These are phyloP conservation scores for Suillus luteus DNA, from an alignment of 768 basidiomycete species.

Conservation along the genomic window DNA sequence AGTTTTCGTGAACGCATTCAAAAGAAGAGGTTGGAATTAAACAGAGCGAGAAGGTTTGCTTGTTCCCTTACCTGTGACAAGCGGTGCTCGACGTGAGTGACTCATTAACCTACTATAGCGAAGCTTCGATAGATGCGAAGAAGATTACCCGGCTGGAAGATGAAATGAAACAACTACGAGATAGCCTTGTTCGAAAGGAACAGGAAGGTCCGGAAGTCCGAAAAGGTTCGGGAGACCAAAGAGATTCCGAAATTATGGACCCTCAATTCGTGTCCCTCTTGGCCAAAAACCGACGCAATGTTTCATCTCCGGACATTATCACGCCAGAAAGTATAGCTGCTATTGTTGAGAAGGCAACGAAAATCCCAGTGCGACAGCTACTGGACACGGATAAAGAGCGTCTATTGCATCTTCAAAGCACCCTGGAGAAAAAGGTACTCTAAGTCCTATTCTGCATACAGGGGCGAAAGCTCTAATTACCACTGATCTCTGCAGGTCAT, in stretches of 20 bases:
- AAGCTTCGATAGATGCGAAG: not conserved
- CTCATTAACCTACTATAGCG: not conserved
- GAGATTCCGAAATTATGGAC: not conserved
- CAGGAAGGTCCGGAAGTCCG: slow-evolving; percentile 8
- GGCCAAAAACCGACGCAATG: slow-evolving; percentile 7
- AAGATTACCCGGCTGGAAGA: slow-evolving; percentile 3
- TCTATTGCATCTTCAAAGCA: slow-evolving; percentile 7
- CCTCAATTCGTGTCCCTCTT: not conserved
- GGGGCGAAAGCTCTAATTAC: not conserved
- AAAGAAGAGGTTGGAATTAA: slow-evolving; percentile 7
- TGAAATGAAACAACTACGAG: slow-evolving; percentile 8
- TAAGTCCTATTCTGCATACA: not conserved
- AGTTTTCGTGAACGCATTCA: slow-evolving; percentile 2
- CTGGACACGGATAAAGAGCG: slow-evolving; percentile 10
- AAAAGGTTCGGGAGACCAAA: not conserved
- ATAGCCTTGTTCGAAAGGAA: slow-evolving; percentile 5
- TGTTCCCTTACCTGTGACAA: not conserved
- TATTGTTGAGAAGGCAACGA: slow-evolving; percentile 8
- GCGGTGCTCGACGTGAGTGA: not conserved
- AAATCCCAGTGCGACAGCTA: slow-evolving; percentile 10
- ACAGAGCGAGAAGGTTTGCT: slow-evolving; percentile 7
- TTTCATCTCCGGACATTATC: slow-evolving; percentile 14
- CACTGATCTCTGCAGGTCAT: slow-evolving; percentile 12
- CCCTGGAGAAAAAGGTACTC: slow-evolving; percentile 6
- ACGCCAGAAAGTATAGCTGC: slow-evolving; percentile 8